Evolutionary conservation across 1,284 basidiomycete genomes (phyloP), one percentile per base, ranked within the genome.

Genomic region (Paramarasmius palmivorus): DNA sequence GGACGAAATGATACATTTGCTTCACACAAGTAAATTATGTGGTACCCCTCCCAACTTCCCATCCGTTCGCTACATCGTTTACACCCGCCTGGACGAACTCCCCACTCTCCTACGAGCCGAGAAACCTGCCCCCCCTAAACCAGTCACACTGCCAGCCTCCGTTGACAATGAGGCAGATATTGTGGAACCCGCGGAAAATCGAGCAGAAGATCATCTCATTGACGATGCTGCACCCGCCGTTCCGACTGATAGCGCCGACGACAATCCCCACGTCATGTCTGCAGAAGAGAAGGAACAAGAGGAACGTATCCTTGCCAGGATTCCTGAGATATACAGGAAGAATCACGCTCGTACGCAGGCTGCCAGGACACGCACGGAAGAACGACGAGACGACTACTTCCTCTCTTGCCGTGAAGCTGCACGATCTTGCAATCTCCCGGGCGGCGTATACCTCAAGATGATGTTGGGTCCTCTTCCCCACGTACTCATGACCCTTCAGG

Each of bases 391-490:
- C n/a, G 55, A 57, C 0, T 59, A 68, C 41, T 79, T 74, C 56
- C 20, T 56, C 4, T 53, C 56, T 2, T 83, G 71, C 55, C 49
- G 71, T 20, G 55, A 64, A 32, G 63, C 69, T 26, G 65, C 70
- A 3, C 55, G 54, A n/a, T n/a, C n/a, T 12, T 57, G 62, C 4
- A 76, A 76, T 73, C 56, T 66, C 7, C 47, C 53, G 22, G 62
- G 60, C 17, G 59, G 55, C 19, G n/a, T n/a, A n/a, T 82, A 83
- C 58, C 73, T 73, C 17, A 53, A 67, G 2, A 63, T 79, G 14
- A 80, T 76, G 61, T 68, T 81, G 2, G 79, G 80, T 1, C 74
- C 78, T 5, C 64, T 84, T 4, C 79, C 82, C 0, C 76, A 74
- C 56, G 62, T 80, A 3, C 66, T 81, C 20, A 62, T 75, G 2